Base-by-base conservation (phyloP, 116 monocot genomes). In the Iris pallida region DNA sequence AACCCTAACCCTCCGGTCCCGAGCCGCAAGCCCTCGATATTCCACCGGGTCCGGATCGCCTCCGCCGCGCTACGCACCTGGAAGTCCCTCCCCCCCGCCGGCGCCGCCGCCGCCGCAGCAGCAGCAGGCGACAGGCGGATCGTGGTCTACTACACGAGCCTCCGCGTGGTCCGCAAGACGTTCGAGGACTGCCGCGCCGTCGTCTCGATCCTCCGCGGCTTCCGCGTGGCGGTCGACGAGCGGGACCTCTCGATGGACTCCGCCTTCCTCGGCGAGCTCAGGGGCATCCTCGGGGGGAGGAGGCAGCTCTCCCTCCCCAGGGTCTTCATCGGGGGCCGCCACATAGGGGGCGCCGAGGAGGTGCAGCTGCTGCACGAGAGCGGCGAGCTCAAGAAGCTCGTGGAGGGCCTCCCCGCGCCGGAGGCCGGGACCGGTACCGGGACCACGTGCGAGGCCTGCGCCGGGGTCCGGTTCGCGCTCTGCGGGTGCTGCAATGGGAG, bases 271-370 rank as follows among this genome's bases (percentile, higher is more conserved):
- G 18, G 51, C 15, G 89, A 89, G 82, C 79, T 89, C 9, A 69
- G 79, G 51, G 60, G 53, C 20, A 74, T 84, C 18, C 74, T 87
- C 12, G 80, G 87, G 45, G 77, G 84, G 46, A 41, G 58, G 16
- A 19, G 42, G 53, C 73, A 72, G 55, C 64, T 84, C 53, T 16
- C 77, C 8, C 73, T 91, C 17, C 91, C 87, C 7, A 70, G 75
- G 55, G 75, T 87, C 30, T 84, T 91, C 77, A 80, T 91, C 45
- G 91, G 78, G n/a, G 80, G 79, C 12, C 54, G 76, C 63, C 79
- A 80, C 66, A 69, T 89, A 42, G 89, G 89, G 57, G 89, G 89
- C 9, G 85, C 80, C 2, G 89, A 89, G 53, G 89, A 89, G 80
- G 78, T 89, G 65, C 79, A 79, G 47, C 74, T 70, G 70, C 75